These are phyloP conservation scores for Camellia sinensis DNA, from an alignment of 148 eudicot genomes.

Conservation along the genomic window DNA sequence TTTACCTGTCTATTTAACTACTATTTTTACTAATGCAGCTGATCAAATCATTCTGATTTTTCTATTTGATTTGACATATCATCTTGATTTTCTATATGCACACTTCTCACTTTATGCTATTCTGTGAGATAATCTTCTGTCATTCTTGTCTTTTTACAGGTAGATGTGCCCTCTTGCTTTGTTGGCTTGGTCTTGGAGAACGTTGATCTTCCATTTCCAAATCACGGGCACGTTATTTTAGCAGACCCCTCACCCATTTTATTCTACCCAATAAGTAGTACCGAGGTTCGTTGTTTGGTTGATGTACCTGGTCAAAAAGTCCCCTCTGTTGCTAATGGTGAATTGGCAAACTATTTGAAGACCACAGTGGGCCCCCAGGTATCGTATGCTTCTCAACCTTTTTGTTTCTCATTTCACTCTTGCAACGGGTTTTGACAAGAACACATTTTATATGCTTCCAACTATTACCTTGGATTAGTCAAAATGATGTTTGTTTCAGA, in stretches of 20 bases:
- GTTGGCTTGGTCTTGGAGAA: constrained; percentile 74
- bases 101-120: background rate
- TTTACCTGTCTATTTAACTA: no score
- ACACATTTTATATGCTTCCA: background rate
- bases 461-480: background rate
- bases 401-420: background rate
- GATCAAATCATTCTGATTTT: background rate
- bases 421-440: background rate
- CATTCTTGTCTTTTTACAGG: constrained; percentile 33
- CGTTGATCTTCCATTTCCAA: constrained; percentile 46
- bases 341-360: constrained; percentile 64
- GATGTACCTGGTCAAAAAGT: constrained; percentile 69
- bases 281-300: constrained; percentile 69
- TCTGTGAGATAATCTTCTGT: background rate
- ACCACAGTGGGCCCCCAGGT: constrained; percentile 79
- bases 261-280: constrained; percentile 64
- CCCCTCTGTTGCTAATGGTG: constrained; percentile 73
- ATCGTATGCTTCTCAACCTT: background rate
- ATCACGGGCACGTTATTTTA: constrained; percentile 69
- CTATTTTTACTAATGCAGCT: background rate
- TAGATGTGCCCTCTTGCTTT: constrained; percentile 64
- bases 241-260: constrained; percentile 71
- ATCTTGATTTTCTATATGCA: background rate
- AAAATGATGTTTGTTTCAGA: constrained; percentile 27
- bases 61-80: background rate